Percentiles rank a stretch among this genome's conserved stretches.
phyloP scores from a whole-genome alignment of 208 protist species.

The Acanthamoeba triangularis region DNA sequence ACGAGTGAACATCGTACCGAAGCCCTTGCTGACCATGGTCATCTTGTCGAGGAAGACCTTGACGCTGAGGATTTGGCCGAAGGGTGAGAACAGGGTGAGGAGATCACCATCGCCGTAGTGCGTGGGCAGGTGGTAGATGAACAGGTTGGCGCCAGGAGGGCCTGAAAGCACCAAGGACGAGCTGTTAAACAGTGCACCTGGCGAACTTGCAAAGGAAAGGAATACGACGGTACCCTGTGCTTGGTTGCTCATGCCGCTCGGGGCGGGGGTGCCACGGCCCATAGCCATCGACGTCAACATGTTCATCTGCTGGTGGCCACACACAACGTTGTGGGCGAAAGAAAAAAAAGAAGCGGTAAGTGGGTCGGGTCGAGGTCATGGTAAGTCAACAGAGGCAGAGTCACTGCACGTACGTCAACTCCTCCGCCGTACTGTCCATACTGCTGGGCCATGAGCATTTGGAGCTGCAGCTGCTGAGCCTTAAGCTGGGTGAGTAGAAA shows the following conservation, averaged over 20 bases:
- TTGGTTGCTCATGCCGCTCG: slow-evolving; percentile 4
- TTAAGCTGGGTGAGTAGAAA: background rate
- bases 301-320: slow-evolving; percentile 23
- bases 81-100: slow-evolving; percentile 79
- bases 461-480: slow-evolving; percentile 30
- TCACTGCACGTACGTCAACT: background rate
- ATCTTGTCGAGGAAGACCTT: slow-evolving; percentile 87
- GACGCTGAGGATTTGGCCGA: slow-evolving; percentile 82
- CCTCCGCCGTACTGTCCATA: slow-evolving; percentile 10
- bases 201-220: too few species aligned
- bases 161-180: background rate
- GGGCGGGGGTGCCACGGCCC: background rate
- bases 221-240: background rate
- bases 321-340: too few species aligned
- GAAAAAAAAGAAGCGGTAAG: too few species aligned
- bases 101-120: slow-evolving; percentile 83
- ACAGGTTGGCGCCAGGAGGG: slow-evolving; percentile 83
- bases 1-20: slow-evolving; percentile 24
- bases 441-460: slow-evolving; percentile 47
- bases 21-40: slow-evolving; percentile 84
- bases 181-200: too few species aligned
- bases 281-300: slow-evolving; percentile 37
- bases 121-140: slow-evolving; percentile 87
- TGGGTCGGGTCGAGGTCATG: too few species aligned
- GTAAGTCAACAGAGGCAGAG: too few species aligned